Evolutionary conservation across 2,329 filamentous ascomycete genomes (phyloP).

Genomic region (Fusarium cyanostomum): DNA sequence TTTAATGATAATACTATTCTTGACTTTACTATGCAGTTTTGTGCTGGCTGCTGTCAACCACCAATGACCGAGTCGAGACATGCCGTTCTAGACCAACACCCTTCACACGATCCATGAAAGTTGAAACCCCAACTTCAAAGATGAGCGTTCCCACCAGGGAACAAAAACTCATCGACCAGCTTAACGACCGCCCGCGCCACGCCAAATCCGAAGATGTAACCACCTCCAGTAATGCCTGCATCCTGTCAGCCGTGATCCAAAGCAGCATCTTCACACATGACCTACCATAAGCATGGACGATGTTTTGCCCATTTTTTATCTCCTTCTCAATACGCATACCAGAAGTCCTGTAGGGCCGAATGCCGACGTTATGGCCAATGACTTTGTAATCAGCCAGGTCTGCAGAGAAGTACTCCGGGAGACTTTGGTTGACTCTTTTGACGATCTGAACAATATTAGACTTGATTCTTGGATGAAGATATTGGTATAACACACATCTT

Average conservation of each 20-base stretch:
- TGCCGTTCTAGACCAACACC: neutral
- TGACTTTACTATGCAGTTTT: too few relatives aligned
- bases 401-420: neutral
- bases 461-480: neutral
- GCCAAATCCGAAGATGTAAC: conserved; percentile 9
- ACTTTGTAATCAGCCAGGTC: neutral
- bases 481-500: neutral
- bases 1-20: too few relatives aligned
- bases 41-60: too few relatives aligned
- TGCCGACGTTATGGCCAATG: conserved; percentile 1
- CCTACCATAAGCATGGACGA: conserved; percentile 13
- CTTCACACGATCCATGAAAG: neutral
- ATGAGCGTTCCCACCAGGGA: neutral
- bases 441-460: neutral
- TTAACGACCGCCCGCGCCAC: neutral
- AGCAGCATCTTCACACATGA: neutral
- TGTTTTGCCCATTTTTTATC: conserved; percentile 4
- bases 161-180: neutral
- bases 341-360: neutral
- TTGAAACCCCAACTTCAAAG: neutral
- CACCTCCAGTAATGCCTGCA: conserved; percentile 7
- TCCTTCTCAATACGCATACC: neutral
- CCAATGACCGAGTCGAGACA: too few relatives aligned
- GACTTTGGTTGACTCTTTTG: neutral
- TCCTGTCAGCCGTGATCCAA: neutral